These are phyloP conservation scores for Suillus subalutaceus DNA, from an alignment of 768 basidiomycete genomes.

Conservation along the genomic window DNA sequence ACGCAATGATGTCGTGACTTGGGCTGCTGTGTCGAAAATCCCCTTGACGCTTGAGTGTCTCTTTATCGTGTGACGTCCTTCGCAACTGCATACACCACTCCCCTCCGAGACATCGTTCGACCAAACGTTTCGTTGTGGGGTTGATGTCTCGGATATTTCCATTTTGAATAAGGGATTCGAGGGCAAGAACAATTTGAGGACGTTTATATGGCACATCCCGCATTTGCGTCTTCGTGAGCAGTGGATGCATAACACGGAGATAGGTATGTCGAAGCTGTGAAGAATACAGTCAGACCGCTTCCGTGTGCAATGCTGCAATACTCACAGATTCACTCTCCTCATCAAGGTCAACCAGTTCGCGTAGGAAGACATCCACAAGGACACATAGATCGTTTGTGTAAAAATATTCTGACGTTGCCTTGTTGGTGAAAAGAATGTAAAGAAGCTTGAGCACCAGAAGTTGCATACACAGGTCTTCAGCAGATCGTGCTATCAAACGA, in stretches of 20 bases:
- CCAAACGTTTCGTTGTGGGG: conserved; percentile 87
- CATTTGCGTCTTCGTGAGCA: conserved; percentile 93
- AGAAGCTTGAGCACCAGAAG: conserved; percentile 92
- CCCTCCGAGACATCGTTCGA: conserved; percentile 85
- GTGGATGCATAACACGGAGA: conserved; percentile 92
- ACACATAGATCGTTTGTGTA: conserved; percentile 98
- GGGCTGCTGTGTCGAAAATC: conserved; percentile 43
- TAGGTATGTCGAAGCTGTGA: conserved; percentile 88
- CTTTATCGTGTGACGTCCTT: conserved; percentile 38
- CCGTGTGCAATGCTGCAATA: conserved; percentile 17
- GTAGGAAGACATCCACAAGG: conserved; percentile 95
- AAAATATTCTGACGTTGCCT: conserved; percentile 92
- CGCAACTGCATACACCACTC: conserved; percentile 83
- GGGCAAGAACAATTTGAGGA: conserved; percentile 78
- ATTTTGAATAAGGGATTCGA: conserved; percentile 78
- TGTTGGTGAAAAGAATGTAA: conserved; percentile 93
- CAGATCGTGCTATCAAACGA: conserved; percentile 65
- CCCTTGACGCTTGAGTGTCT: conserved; percentile 28
- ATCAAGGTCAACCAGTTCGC: conserved; percentile 88
- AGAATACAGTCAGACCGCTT: conserved; percentile 6
- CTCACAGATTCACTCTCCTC: conserved; percentile 92
- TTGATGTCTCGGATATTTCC: conserved; percentile 80
- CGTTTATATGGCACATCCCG: conserved; percentile 88
- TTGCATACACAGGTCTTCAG: conserved; percentile 95
- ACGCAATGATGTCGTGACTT: conserved; percentile 44